Conservation (phyloP, 495 filamentous ascomycete genomes). For the Penicillium lagena region DNA sequence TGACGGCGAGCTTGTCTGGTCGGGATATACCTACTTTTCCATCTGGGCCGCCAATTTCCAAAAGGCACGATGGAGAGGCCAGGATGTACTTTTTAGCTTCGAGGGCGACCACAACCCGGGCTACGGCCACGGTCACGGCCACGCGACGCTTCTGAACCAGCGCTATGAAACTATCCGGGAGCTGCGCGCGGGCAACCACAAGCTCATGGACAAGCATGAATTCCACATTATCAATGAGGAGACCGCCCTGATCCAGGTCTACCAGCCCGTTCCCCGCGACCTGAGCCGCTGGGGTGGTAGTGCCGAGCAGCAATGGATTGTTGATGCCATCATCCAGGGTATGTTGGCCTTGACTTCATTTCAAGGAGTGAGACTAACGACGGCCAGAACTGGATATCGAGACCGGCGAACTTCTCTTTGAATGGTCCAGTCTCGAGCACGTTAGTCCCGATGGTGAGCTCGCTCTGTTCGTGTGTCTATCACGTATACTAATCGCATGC, state of each 20-base stretch:
- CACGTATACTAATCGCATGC: slow-evolving; percentile 1
- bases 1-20: slow-evolving; percentile 50
- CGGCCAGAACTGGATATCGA: slow-evolving; percentile 28
- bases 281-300: slow-evolving; percentile 30
- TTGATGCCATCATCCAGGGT: slow-evolving; percentile 38
- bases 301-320: slow-evolving; percentile 35
- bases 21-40: slow-evolving; percentile 46
- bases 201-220: slow-evolving; percentile 48
- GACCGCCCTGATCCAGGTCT: slow-evolving; percentile 34
- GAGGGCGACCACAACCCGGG: slow-evolving; percentile 48
- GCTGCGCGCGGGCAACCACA: slow-evolving; percentile 46
- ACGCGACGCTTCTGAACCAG: slow-evolving; percentile 44
- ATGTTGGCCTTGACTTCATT: neutral
- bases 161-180: slow-evolving; percentile 49
- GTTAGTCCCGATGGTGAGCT: slow-evolving; percentile 36
- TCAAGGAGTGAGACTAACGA: neutral
- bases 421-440: slow-evolving; percentile 37
- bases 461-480: neutral
- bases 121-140: slow-evolving; percentile 49
- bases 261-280: slow-evolving; percentile 29
- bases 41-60: slow-evolving; percentile 48
- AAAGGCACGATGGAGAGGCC: slow-evolving; percentile 40
- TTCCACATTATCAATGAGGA: slow-evolving; percentile 42
- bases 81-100: slow-evolving; percentile 47
- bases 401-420: slow-evolving; percentile 33